These are phyloP conservation scores for Nepenthes mirabilis DNA, from an alignment of 148 eudicot species.

Conservation along the genomic window DNA sequence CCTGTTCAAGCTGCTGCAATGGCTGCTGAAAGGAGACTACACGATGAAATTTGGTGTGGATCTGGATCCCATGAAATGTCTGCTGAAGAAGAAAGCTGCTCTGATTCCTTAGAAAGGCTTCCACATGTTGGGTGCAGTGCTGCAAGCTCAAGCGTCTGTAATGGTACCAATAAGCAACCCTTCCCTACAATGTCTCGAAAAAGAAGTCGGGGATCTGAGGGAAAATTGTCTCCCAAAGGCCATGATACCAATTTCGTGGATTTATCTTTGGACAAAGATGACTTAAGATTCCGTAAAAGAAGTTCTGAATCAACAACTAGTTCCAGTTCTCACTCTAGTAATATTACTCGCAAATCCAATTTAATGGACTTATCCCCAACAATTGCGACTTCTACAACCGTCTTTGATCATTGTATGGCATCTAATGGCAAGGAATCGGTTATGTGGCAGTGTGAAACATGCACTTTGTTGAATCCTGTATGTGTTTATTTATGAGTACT, in stretches of 20 bases:
- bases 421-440: background rate
- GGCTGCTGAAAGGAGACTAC: conserved; percentile 97
- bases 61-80: conserved; percentile 25
- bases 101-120: conserved; percentile 15
- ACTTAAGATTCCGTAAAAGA: conserved; percentile 8
- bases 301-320: conserved; percentile 6
- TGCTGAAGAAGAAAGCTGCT: conserved; percentile 29
- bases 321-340: background rate
- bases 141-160: conserved; percentile 14
- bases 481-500: conserved; percentile 10
- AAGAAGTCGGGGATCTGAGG: conserved; percentile 20
- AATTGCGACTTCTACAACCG: too few relatives aligned
- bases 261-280: conserved; percentile 6
- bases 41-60: conserved; percentile 91
- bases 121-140: conserved; percentile 6
- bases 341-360: too few relatives aligned
- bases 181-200: conserved; percentile 21
- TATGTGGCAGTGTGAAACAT: conserved; percentile 59
- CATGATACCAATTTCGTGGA: conserved; percentile 11
- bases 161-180: conserved; percentile 9
- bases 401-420: background rate
- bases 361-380: too few relatives aligned
- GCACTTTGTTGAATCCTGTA: conserved; percentile 89
- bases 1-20: conserved; percentile 98
- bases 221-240: conserved; percentile 7